A percentile compares a stretch with the other conserved stretches of the same genome.
Evolutionary conservation across 148 eudicot species (phyloP).

Genomic region (Euryodendron excelsum): DNA sequence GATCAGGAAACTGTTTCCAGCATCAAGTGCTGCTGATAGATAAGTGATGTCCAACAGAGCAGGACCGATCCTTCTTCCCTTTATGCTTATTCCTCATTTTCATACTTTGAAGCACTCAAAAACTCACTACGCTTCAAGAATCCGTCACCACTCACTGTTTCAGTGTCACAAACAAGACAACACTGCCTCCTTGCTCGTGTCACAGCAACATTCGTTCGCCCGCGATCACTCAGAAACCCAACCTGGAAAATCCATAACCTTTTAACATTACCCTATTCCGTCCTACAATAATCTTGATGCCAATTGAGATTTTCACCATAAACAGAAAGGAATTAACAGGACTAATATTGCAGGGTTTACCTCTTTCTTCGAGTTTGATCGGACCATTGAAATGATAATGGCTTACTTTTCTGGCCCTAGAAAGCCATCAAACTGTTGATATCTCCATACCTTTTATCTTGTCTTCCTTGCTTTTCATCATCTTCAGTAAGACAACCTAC

Average conservation of each 20-base stretch:
- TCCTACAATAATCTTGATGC: not conserved
- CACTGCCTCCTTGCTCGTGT: constrained; percentile 98
- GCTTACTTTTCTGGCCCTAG: constrained; percentile 99
- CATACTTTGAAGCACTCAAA: constrained; percentile 90
- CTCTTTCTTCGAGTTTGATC: constrained; percentile 96
- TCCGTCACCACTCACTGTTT: constrained; percentile 79
- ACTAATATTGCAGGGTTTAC: constrained; percentile 27
- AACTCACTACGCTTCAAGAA: constrained; percentile 92
- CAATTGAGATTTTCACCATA: not conserved
- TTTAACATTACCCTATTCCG: not conserved
- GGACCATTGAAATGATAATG: constrained; percentile 95
- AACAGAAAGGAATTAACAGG: not conserved
- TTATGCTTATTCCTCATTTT: constrained; percentile 36
- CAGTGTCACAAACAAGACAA: constrained; percentile 86
- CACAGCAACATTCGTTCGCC: constrained; percentile 99
- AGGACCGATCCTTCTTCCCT: not conserved
- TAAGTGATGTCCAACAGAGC: not conserved
- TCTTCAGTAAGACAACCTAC: constrained; percentile 79
- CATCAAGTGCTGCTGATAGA: no score
- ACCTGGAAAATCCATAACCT: constrained; percentile 45
- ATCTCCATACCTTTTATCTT: constrained; percentile 86
- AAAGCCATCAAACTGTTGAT: constrained; percentile 97
- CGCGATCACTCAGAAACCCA: constrained; percentile 84
- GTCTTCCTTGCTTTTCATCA: constrained; percentile 64
- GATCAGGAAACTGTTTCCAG: not conserved